These are phyloP conservation scores for Neurospora sp. DNA, from an alignment of 2,329 filamentous ascomycete species.

Conservation along the genomic window DNA sequence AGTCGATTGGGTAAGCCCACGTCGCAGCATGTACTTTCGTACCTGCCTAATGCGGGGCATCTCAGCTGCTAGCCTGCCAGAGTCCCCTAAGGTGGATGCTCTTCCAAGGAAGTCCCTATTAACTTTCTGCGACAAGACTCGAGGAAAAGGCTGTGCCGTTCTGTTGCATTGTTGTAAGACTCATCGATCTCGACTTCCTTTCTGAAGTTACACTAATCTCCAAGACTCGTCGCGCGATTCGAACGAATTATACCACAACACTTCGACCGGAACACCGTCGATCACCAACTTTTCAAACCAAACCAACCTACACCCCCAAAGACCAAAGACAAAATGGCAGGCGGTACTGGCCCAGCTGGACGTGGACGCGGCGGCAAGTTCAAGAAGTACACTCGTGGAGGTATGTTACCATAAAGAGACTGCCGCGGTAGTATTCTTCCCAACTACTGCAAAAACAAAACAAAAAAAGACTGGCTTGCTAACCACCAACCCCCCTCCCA, in stretches of 20 bases:
- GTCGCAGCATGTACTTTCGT: background rate
- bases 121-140: background rate
- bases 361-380: constrained; percentile 89
- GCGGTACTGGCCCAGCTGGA: constrained; percentile 31
- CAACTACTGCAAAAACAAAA: too few species aligned
- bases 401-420: constrained; percentile 36
- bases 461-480: background rate
- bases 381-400: constrained; percentile 85
- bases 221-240: background rate
- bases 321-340: constrained; percentile 34
- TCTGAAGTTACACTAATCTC: background rate
- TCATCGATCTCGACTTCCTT: background rate
- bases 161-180: background rate
- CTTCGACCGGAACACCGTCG: constrained; percentile 10
- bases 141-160: background rate
- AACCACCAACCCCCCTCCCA: constrained; percentile 27
- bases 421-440: background rate
- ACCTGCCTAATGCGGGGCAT: background rate
- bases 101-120: background rate
- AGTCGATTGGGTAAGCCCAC: background rate
- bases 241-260: background rate
- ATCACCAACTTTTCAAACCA: background rate
- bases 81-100: background rate
- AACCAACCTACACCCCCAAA: constrained; percentile 4
- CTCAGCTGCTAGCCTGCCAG: background rate